Evolutionary conservation across 139 green algal species (phyloP).

Genomic region (Yamagishiella unicocca): DNA sequence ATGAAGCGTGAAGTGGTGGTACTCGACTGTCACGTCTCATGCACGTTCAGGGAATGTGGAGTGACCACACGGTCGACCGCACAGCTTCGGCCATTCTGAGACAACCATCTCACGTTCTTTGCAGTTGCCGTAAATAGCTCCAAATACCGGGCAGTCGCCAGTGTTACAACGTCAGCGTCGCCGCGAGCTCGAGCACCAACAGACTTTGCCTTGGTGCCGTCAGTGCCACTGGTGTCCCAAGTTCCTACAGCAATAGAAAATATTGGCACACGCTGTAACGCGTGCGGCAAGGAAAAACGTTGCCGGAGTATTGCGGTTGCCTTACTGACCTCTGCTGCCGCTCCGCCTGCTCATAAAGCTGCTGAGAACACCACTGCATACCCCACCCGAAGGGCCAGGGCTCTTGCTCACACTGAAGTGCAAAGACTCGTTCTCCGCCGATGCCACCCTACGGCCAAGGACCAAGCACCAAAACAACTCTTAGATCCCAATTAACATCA

Average conservation of each 20-base stretch:
- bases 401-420: background rate
- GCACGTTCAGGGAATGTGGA: too few relatives aligned
- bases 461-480: too few relatives aligned
- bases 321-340: constrained; percentile 11
- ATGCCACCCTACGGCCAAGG: too few relatives aligned
- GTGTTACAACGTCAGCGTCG: background rate
- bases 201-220: background rate
- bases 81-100: too few relatives aligned
- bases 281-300: background rate
- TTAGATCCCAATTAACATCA: too few relatives aligned
- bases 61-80: too few relatives aligned
- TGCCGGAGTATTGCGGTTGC: background rate
- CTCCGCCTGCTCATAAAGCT: constrained; percentile 20
- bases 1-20: too few relatives aligned
- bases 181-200: background rate
- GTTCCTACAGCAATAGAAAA: background rate
- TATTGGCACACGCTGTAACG: background rate
- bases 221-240: constrained; percentile 1
- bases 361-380: background rate
- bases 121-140: background rate
- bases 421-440: background rate
- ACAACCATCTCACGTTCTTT: constrained; percentile 23
- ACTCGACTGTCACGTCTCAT: too few relatives aligned
- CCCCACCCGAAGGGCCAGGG: background rate
- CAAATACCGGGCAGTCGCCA: constrained; percentile 21